Percentiles rank a stretch among this genome's conserved stretches.
phyloP scores from a whole-genome alignment of 768 basidiomycete species.

The Russula virescens region DNA sequence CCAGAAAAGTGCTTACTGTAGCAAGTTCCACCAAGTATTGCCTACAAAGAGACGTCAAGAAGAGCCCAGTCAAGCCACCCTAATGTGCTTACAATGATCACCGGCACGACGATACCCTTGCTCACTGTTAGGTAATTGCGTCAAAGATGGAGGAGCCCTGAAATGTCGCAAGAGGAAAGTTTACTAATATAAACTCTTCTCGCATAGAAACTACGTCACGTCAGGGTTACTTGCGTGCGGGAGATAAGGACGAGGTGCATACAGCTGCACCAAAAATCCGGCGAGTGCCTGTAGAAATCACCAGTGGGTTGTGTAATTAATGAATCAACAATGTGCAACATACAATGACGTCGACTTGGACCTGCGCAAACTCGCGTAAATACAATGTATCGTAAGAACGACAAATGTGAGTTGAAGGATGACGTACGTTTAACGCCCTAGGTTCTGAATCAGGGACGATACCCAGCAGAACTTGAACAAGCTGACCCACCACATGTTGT shows the following conservation, averaged over 20 bases:
- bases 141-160: not conserved
- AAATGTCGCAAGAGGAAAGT: not conserved
- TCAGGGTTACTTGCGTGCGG: not conserved
- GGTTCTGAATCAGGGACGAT: not conserved
- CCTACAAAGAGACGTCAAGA: not conserved
- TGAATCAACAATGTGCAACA: not conserved
- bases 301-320: too few species aligned
- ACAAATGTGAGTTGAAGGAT: not conserved
- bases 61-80: not conserved
- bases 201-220: not conserved
- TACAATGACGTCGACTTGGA: not conserved
- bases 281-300: not conserved
- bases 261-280: not conserved
- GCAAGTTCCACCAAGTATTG: conserved; percentile 38
- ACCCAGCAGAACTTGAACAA: not conserved
- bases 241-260: not conserved
- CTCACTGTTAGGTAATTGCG: not conserved
- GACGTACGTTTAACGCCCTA: conserved; percentile 26
- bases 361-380: not conserved
- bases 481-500: conserved; percentile 38
- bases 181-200: conserved; percentile 3
- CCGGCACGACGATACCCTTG: not conserved
- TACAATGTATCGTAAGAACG: conserved; percentile 25
- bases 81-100: not conserved
- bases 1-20: conserved; percentile 34